Evolutionary conservation across 2,329 filamentous ascomycete species (phyloP), one percentile per base, ranked within the genome.

Genomic region (Aspergillus quadrilineatus): DNA sequence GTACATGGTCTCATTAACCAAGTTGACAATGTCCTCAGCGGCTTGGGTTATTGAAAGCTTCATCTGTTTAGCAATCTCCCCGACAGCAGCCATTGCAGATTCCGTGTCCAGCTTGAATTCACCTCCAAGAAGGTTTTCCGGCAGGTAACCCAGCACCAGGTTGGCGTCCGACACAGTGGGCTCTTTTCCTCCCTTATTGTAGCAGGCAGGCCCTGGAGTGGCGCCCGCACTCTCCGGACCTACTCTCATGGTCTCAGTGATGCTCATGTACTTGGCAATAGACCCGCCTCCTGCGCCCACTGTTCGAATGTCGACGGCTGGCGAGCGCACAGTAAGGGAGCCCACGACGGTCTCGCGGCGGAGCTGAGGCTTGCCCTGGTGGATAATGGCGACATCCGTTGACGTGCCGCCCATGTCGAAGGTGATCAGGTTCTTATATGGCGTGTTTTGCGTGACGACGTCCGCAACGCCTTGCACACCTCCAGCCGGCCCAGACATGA

Each of bases 391-490:
- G 57, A 77, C 78, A 53, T 81, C 79, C 0, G 78, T 80, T 4
- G 76, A 79, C 0, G 78, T 80, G 1, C 78, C 79, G n/a, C 79
- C 78, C 77, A 81, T 80, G 51, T 81, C 79, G 10, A 81, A 69
- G 0, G 78, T 80, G 50, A 80, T 79, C 28, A 80, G 65, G 42
- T 79, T 79, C 60, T 78, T 79, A 64, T 76, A 80, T 0, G 73
- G 72, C 0, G 78, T 80, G 51, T 75, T 73, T 42, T 72, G 75
- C 7, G 78, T 70, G 1, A 80, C 73, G 8, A 77, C 69, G 60
- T 80, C 77, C 8, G 76, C 76, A 6, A 80, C 77, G 14, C 77
- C 78, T 46, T 76, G 76, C 8, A 78, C 78, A n/a, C 78, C 78
- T 39, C 78, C 78, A n/a, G 79, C 79, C 1, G 78, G 78, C 0